Conservation (phyloP, 306 rosid species). For the Acacia acuminata region DNA sequence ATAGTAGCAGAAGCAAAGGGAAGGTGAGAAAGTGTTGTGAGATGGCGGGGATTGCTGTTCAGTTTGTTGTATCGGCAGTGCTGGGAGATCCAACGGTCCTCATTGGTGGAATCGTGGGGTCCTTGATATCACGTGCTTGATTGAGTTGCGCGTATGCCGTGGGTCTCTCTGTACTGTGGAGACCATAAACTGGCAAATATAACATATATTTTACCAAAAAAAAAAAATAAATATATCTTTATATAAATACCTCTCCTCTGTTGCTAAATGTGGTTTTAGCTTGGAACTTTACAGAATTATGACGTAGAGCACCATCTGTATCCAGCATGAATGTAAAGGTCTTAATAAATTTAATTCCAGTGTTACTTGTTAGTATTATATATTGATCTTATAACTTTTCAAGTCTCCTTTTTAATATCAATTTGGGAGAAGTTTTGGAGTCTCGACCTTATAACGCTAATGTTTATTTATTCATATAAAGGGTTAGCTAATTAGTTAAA, state of each 20-base stretch:
- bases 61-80: conserved; percentile 76
- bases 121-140: conserved; percentile 42
- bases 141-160: neutral
- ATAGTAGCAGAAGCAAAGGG: conserved; percentile 47
- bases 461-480: too few relatives aligned
- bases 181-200: too few relatives aligned
- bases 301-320: neutral
- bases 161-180: neutral
- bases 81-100: conserved; percentile 91
- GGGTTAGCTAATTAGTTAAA: too few relatives aligned
- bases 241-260: neutral
- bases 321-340: neutral
- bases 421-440: neutral
- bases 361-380: neutral
- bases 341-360: neutral
- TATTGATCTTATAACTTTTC: neutral
- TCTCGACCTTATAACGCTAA: too few relatives aligned
- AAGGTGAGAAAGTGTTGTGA: conserved; percentile 70
- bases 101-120: conserved; percentile 78
- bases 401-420: neutral
- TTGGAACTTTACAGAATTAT: neutral
- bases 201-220: too few relatives aligned
- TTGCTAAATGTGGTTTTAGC: neutral
- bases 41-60: conserved; percentile 81
- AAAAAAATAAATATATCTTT: neutral